phyloP scores from a whole-genome alignment of 192 early-diverging fungal species.

The Podila horticola region DNA sequence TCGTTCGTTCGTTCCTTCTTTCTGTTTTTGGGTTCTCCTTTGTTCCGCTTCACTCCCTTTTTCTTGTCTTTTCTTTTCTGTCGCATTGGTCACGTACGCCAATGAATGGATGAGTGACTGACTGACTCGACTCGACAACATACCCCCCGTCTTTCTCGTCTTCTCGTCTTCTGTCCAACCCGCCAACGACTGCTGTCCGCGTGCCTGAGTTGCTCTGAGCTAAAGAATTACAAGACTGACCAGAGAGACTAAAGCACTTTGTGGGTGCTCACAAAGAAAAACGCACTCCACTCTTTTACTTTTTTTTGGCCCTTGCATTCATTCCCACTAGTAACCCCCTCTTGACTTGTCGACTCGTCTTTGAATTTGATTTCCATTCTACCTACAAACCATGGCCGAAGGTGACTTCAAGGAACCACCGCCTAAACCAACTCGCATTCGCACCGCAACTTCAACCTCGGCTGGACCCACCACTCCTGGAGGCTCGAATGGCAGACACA shows the following conservation, averaged over 20 bases:
- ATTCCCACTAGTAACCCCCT: not conserved
- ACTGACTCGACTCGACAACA: not conserved
- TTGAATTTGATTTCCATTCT: not conserved
- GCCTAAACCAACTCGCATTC: constrained; percentile 40
- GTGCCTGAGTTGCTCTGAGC: not conserved
- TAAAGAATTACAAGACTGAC: not conserved
- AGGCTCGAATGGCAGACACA: constrained; percentile 1
- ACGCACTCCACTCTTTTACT: too few species aligned
- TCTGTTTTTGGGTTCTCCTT: too few species aligned
- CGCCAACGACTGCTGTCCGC: not conserved
- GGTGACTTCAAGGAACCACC: constrained; percentile 29
- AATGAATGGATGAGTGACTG: too few species aligned
- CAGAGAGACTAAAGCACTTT: not conserved
- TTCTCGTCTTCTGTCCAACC: not conserved
- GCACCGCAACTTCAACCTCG: constrained; percentile 7
- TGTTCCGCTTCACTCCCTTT: not conserved
- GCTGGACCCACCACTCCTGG: constrained; percentile 7
- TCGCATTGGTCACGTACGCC: not conserved
- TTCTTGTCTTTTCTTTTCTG: not conserved
- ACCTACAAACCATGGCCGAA: not conserved
- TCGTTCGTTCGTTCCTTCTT: not conserved
- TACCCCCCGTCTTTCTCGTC: too few species aligned
- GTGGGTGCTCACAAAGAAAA: too few species aligned
- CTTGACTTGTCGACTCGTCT: not conserved
- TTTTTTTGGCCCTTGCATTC: not conserved